Evolutionary conservation across 768 basidiomycete species (phyloP), one percentile per base, ranked within the genome.

Genomic region (Mycena vitilis): DNA sequence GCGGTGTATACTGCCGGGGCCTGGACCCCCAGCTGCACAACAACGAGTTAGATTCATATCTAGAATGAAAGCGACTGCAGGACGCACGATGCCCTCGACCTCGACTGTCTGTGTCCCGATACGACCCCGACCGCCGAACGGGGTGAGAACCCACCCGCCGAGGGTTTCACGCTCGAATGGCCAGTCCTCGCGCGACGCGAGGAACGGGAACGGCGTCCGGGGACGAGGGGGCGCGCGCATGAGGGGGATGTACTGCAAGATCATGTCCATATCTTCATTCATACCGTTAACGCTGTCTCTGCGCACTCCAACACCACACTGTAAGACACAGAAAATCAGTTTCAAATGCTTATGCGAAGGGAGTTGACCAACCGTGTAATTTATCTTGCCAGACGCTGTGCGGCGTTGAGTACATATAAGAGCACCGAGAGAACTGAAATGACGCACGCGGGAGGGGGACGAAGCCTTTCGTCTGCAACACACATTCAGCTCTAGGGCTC

Each of bases 111-210:
- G 36, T 8, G 64, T 42, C 4, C 67, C 71, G 38, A 72, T 63
- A 10, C 71, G 63, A 7, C 71, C 71, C 15, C 71, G 55, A 5
- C 71, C 71, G 7, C 71, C 71, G 60, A 72, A 72, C n/a, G 71
- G 71, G 54, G 56, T 68, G 12, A 72, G 67, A 22, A 70, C 60
- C 72, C 72, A 73, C 12, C 72, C 72, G 8, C 72, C 72, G 11
- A 73, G 25, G 6, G 64, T 49, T 44, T 73, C 72, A 45, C 66
- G 68, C 36, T 73, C 67, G 44, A 73, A 64, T 1, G 72, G 72
- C 72, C 72, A 73, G 45, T 73, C 72, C 51, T 73, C 72, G 30
- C 69, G 72, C 37, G 69, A 68, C 22, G 63, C 54, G 54, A 73
- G 72, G 51, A 58, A 73, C 16, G 72, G 72, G 51, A 73, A 73